phyloP scores from a whole-genome alignment of 768 basidiomycete genomes.

The Kwoniella pini region DNA sequence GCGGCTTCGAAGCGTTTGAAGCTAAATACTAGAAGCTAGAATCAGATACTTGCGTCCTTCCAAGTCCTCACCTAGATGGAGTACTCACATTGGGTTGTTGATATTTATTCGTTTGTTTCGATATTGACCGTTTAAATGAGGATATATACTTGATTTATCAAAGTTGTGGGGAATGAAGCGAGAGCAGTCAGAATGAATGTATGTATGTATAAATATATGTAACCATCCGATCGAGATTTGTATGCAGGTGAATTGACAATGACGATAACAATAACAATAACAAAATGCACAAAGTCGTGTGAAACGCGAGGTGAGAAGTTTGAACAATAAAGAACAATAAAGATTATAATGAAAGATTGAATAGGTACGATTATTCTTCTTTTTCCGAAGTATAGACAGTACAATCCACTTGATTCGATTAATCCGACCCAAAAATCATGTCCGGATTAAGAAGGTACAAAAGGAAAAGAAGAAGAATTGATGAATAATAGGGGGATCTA shows the following conservation, averaged over 20 bases:
- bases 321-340: conserved; percentile 4
- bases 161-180: not conserved
- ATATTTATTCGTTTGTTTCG: too few relatives aligned
- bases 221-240: not conserved
- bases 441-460: not conserved
- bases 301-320: conserved; percentile 7
- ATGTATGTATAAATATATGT: conserved; percentile 1
- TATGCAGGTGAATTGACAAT: not conserved
- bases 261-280: conserved; percentile 1
- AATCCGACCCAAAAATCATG: too few relatives aligned
- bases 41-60: too few relatives aligned
- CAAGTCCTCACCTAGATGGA: too few relatives aligned
- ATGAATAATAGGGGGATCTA: not conserved
- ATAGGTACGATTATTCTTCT: not conserved
- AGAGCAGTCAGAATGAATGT: not conserved
- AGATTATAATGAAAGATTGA: not conserved
- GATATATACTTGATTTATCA: not conserved
- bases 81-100: too few relatives aligned
- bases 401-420: not conserved
- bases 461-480: not conserved
- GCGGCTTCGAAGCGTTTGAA: too few relatives aligned
- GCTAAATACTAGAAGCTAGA: too few relatives aligned
- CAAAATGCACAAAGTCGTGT: conserved; percentile 5
- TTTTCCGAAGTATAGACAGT: conserved; percentile 6
- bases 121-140: too few relatives aligned